These are phyloP conservation scores for Fusarium drepaniforme DNA, from an alignment of 2,329 filamentous ascomycete species.

Conservation along the genomic window DNA sequence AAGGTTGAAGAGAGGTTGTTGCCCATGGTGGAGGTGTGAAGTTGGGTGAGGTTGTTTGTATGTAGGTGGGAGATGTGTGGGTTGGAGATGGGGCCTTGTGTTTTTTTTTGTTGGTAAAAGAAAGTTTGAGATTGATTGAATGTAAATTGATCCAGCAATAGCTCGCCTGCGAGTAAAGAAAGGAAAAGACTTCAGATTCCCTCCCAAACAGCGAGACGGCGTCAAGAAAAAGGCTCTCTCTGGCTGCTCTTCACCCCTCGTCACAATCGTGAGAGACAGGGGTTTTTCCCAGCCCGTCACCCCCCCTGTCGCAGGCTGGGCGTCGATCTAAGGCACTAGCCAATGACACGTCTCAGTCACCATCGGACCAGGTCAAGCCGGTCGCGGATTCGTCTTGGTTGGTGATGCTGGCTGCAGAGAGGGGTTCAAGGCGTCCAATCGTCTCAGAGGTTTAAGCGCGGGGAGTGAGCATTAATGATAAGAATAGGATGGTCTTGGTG, in stretches of 20 bases:
- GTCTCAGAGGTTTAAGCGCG: slow-evolving; percentile 28
- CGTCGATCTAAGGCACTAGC: slow-evolving; percentile 19
- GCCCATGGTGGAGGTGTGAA: slow-evolving; percentile 50
- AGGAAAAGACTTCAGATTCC: slow-evolving; percentile 3
- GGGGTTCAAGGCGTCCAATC: slow-evolving; percentile 20
- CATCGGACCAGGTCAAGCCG: slow-evolving; percentile 30
- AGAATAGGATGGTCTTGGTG: background rate
- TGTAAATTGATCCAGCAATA: slow-evolving; percentile 12
- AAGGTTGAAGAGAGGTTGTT: slow-evolving; percentile 55
- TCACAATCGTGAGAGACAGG: slow-evolving; percentile 27
- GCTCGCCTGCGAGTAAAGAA: slow-evolving; percentile 44
- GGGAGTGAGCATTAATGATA: slow-evolving; percentile 5
- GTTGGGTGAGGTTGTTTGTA: background rate
- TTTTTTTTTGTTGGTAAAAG: background rate
- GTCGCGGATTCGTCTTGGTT: slow-evolving; percentile 40
- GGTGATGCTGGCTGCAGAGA: slow-evolving; percentile 19
- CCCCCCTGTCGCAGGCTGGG: slow-evolving; percentile 32
- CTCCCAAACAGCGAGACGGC: slow-evolving; percentile 11
- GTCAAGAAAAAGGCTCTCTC: slow-evolving; percentile 25
- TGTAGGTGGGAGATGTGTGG: background rate
- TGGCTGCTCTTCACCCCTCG: background rate
- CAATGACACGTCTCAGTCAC: slow-evolving; percentile 18
- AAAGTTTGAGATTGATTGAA: slow-evolving; percentile 1
- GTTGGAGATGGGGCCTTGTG: background rate
- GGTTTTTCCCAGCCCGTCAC: slow-evolving; percentile 18